Percentiles rank a stretch among this genome's conserved stretches.
phyloP scores from a whole-genome alignment of 495 filamentous ascomycete genomes.

The Choiromyces venosus region DNA sequence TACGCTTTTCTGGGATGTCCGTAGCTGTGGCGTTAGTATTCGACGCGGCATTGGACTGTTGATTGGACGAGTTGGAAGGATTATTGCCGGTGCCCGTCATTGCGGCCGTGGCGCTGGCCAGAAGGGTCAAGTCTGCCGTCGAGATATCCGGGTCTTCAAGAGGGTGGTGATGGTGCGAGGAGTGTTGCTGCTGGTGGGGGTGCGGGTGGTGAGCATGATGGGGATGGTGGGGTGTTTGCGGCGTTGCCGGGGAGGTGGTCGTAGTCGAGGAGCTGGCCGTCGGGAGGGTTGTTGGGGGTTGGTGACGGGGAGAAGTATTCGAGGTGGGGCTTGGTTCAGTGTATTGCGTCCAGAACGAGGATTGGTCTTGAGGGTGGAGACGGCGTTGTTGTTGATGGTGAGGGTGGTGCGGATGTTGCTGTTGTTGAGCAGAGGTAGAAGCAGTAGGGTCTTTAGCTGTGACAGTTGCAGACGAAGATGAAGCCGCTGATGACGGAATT shows the following conservation, averaged over 20 bases:
- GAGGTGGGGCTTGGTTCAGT: conserved; percentile 22
- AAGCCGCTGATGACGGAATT: conserved; percentile 12
- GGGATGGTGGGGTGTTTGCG: background rate
- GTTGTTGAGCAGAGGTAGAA: conserved; percentile 9
- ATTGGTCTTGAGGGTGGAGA: conserved; percentile 17
- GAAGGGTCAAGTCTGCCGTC: conserved; percentile 27
- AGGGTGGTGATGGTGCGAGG: conserved; percentile 7
- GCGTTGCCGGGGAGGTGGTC: background rate
- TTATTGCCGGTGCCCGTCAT: conserved; percentile 17
- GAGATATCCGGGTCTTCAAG: conserved; percentile 33
- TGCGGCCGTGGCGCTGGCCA: conserved; percentile 36
- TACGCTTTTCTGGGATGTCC: conserved; percentile 32
- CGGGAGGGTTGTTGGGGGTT: background rate
- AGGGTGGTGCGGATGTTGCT: conserved; percentile 21
- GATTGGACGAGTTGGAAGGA: background rate
- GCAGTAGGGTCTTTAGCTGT: background rate
- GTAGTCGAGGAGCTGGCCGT: background rate
- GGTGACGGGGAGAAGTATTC: background rate
- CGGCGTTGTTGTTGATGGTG: conserved; percentile 8
- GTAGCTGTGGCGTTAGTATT: conserved; percentile 12
- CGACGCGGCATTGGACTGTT: conserved; percentile 2
- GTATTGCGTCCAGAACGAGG: conserved; percentile 40
- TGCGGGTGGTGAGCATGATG: background rate
- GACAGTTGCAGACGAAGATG: conserved; percentile 1
- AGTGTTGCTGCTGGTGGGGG: background rate